Conservation (phyloP, 805 yeast species). For the Wickerhamomyces kurtzmanii region DNA sequence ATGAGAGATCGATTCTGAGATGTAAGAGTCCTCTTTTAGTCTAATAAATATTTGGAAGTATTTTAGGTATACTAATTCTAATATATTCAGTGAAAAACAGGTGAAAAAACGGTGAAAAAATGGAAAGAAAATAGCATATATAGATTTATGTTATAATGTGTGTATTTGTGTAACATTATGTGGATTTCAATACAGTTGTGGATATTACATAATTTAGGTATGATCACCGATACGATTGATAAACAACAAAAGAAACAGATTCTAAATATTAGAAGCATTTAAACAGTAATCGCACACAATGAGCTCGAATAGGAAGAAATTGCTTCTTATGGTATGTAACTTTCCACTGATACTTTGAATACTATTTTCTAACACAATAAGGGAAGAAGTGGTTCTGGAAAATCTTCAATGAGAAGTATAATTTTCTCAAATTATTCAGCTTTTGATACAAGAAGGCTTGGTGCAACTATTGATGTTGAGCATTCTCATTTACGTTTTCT, state of each 20-base stretch:
- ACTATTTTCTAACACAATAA: slow-evolving; percentile 16
- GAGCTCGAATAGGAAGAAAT: slow-evolving; percentile 37
- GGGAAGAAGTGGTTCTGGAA: slow-evolving; percentile 97
- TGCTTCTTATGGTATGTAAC: slow-evolving; percentile 42
- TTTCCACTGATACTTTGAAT: not conserved
- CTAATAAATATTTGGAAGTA: no score
- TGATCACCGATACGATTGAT: no score
- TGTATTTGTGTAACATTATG: no score
- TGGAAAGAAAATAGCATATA: no score
- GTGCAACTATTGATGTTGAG: slow-evolving; percentile 98
- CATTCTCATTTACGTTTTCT: slow-evolving; percentile 88
- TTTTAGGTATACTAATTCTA: no score
- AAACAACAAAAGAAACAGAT: not conserved
- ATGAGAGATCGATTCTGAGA: no score
- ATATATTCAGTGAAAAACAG: no score
- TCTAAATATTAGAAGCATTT: not conserved
- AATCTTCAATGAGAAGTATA: slow-evolving; percentile 94
- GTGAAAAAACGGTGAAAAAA: no score
- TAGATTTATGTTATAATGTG: no score
- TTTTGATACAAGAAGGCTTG: slow-evolving; percentile 87
- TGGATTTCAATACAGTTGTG: no score
- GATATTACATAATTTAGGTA: no score
- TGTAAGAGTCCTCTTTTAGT: no score
- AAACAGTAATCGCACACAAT: slow-evolving; percentile 5
- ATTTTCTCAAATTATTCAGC: slow-evolving; percentile 95